Conservation (phyloP, 2,329 filamentous ascomycete genomes). For the Cordyceps pruinosa region DNA sequence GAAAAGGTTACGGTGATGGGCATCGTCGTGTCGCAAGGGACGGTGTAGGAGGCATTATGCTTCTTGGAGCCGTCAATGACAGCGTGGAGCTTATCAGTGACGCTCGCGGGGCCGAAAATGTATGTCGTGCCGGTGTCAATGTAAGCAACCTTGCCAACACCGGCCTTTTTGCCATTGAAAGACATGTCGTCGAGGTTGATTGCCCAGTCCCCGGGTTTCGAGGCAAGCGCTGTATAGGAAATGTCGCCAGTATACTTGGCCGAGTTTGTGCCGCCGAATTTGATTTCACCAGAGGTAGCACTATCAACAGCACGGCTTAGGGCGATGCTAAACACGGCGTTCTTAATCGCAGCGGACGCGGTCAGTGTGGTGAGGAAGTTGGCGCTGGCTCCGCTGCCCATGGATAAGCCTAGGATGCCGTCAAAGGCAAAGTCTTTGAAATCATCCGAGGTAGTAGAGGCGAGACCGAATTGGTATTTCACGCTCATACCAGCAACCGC, state of each 20-base stretch:
- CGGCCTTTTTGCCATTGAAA: slow-evolving; percentile 50
- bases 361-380: slow-evolving; percentile 61
- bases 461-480: slow-evolving; percentile 64
- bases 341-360: slow-evolving; percentile 45
- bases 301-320: slow-evolving; percentile 62
- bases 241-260: slow-evolving; percentile 62
- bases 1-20: slow-evolving; percentile 61
- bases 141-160: slow-evolving; percentile 56
- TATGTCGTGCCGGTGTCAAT: slow-evolving; percentile 82
- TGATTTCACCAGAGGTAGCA: slow-evolving; percentile 65
- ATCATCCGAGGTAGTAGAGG: slow-evolving; percentile 62
- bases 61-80: slow-evolving; percentile 53
- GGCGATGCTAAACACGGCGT: slow-evolving; percentile 65
- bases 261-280: slow-evolving; percentile 64
- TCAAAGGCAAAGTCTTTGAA: slow-evolving; percentile 79
- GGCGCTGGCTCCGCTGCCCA: slow-evolving; percentile 50
- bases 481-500: slow-evolving; percentile 59
- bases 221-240: slow-evolving; percentile 52
- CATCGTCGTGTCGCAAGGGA: slow-evolving; percentile 64
- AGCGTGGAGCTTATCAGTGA: slow-evolving; percentile 61
- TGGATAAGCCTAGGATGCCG: slow-evolving; percentile 75
- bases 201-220: slow-evolving; percentile 59
- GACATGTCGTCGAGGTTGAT: slow-evolving; percentile 61
- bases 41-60: slow-evolving; percentile 56
- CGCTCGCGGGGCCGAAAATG: slow-evolving; percentile 61